phyloP scores from a whole-genome alignment of 768 basidiomycete genomes.

The Macrolepiota dolichaula region DNA sequence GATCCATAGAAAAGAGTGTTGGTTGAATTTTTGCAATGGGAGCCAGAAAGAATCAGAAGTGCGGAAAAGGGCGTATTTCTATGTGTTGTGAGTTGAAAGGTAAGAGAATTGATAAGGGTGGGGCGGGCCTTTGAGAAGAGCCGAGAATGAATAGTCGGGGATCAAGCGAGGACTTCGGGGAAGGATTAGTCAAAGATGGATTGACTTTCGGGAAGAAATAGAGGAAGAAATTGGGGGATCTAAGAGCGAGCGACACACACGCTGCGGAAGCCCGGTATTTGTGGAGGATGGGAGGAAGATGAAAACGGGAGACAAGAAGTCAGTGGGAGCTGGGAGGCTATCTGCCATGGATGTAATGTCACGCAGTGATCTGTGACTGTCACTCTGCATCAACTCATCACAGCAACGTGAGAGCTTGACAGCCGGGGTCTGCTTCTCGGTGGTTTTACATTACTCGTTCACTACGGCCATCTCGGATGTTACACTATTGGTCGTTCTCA shows the following conservation, averaged over 20 bases:
- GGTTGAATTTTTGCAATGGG: not conserved
- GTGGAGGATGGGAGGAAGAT: not conserved
- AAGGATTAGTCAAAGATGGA: not conserved
- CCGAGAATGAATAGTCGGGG: constrained; percentile 2
- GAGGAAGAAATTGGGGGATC: not conserved
- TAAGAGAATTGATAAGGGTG: not conserved
- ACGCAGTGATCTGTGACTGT: not conserved
- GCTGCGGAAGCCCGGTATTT: not conserved
- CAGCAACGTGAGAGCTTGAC: constrained; percentile 4
- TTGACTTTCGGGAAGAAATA: not conserved
- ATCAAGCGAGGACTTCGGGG: constrained; percentile 4
- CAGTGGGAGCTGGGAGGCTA: constrained; percentile 7
- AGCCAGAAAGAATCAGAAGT: not conserved
- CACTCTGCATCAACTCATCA: constrained; percentile 3
- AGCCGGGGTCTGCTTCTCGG: not conserved
- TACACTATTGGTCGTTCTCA: constrained; percentile 17
- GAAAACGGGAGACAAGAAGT: not conserved
- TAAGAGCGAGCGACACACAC: not conserved
- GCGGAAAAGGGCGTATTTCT: not conserved
- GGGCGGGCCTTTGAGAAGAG: constrained; percentile 4
- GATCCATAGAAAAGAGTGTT: constrained; percentile 8
- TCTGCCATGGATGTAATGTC: constrained; percentile 2
- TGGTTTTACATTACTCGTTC: not conserved
- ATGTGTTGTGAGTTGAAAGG: not conserved
- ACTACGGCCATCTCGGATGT: constrained; percentile 2